Percentiles rank a stretch among this genome's conserved stretches.
Conservation (phyloP, 305 asterid species). For the Fraxinus angustifolia region DNA sequence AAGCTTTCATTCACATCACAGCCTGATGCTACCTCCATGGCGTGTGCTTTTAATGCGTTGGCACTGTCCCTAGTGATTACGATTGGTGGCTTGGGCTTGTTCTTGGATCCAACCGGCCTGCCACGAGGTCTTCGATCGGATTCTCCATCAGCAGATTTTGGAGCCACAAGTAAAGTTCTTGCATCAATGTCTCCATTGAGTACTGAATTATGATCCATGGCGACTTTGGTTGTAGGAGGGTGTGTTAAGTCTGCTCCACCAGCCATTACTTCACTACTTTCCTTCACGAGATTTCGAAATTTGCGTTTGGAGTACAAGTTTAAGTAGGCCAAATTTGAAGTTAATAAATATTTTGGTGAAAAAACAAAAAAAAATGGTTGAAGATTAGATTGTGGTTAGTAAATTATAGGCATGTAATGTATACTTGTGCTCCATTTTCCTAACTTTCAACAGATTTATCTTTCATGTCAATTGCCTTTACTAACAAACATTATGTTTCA, state of each 20-base stretch:
- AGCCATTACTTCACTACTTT: conserved; percentile 32
- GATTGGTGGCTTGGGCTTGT: conserved; percentile 89
- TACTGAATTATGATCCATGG: conserved; percentile 18
- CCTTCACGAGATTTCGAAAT: conserved; percentile 1
- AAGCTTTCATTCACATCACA: conserved; percentile 59
- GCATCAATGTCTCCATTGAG: conserved; percentile 23
- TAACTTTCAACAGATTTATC: conserved; percentile 54
- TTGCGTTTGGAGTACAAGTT: conserved; percentile 19
- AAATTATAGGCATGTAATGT: conserved; percentile 5
- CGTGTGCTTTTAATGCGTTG: conserved; percentile 73
- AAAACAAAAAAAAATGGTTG: conserved; percentile 28
- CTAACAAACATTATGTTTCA: conserved; percentile 30
- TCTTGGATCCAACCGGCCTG: conserved; percentile 84
- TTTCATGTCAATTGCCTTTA: conserved; percentile 61
- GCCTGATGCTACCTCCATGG: conserved; percentile 68
- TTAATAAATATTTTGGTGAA: conserved; percentile 25
- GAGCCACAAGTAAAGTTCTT: conserved; percentile 25
- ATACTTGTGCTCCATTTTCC: conserved; percentile 34
- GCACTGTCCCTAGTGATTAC: conserved; percentile 80
- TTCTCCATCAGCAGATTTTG: conserved; percentile 29
- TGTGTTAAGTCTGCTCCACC: conserved; percentile 37
- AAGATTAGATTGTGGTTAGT: conserved; percentile 62
- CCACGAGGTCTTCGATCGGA: conserved; percentile 68
- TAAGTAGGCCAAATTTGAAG: conserved; percentile 34
- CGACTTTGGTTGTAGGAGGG: conserved; percentile 18